These are phyloP conservation scores for Blastocystis sp. DNA, from an alignment of 352 stramenopile species.

Conservation along the genomic window DNA sequence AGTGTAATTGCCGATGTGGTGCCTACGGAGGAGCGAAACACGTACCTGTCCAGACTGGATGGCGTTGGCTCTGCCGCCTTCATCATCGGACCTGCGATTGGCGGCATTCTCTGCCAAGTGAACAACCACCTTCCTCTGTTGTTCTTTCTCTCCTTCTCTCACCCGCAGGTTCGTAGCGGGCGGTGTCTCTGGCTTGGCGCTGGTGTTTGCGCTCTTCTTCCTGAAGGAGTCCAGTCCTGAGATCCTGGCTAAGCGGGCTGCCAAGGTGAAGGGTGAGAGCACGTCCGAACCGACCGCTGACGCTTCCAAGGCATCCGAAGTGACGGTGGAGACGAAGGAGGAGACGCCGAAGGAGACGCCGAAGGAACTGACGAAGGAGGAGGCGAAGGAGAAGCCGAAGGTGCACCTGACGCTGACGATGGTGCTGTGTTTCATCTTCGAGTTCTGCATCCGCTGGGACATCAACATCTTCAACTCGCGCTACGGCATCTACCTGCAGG, in stretches of 20 bases:
- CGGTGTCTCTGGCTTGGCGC: not conserved
- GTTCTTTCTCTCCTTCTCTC: not conserved
- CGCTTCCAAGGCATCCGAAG: not conserved
- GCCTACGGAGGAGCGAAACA: not conserved
- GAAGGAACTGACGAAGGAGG: not conserved
- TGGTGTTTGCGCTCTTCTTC: not conserved
- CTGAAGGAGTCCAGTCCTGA: not conserved
- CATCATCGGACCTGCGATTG: constrained; percentile 17
- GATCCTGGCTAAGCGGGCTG: not conserved
- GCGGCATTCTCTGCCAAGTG: not conserved
- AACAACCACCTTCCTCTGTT: not conserved
- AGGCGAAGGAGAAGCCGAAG: not conserved
- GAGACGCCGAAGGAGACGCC: not conserved
- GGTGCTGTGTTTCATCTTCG: not conserved
- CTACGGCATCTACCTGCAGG: not conserved
- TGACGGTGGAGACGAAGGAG: not conserved
- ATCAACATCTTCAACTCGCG: not conserved
- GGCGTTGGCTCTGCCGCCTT: not conserved
- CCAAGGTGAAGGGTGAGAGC: not conserved
- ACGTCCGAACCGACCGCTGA: not conserved
- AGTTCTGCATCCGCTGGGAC: not conserved
- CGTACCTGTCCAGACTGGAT: not conserved
- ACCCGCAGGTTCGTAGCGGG: not conserved
- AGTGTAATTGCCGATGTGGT: constrained; percentile 1
- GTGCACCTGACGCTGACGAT: not conserved